Conservation (phyloP, 2,329 filamentous ascomycete species). For the Paraphoma sp. region DNA sequence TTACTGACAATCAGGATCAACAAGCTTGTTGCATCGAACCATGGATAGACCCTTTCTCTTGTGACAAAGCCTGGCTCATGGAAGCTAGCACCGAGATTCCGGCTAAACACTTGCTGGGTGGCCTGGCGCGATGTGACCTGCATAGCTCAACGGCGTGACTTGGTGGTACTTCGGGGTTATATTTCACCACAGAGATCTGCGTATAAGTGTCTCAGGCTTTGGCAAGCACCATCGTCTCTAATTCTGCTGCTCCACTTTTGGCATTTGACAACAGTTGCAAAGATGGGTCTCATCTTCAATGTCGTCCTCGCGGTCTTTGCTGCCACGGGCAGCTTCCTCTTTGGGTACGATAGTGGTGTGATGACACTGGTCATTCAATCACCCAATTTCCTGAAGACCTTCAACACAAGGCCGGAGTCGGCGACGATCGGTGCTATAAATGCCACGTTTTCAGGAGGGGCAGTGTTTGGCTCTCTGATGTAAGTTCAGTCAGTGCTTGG, state of each 20-base stretch:
- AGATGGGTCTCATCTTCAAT: slow-evolving; percentile 54
- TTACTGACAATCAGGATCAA: slow-evolving; percentile 16
- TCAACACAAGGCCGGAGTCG: slow-evolving; percentile 59
- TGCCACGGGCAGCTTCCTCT: slow-evolving; percentile 50
- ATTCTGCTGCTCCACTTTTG: background rate
- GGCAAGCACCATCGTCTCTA: background rate
- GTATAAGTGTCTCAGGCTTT: background rate
- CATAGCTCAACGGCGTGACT: slow-evolving; percentile 10
- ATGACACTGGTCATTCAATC: slow-evolving; percentile 62
- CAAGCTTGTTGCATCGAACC: slow-evolving; percentile 11
- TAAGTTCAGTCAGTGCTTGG: slow-evolving; percentile 13
- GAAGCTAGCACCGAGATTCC: slow-evolving; percentile 33
- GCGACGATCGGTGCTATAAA: slow-evolving; percentile 68
- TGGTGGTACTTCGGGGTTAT: slow-evolving; percentile 10
- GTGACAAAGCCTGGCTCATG: slow-evolving; percentile 8
- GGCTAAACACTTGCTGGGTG: slow-evolving; percentile 18
- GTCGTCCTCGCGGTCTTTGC: slow-evolving; percentile 52
- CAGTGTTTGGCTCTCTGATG: slow-evolving; percentile 62
- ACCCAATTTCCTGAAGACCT: slow-evolving; percentile 63
- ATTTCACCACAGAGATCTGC: slow-evolving; percentile 10
- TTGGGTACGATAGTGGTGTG: slow-evolving; percentile 47
- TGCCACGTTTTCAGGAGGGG: slow-evolving; percentile 67
- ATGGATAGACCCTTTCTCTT: slow-evolving; percentile 3
- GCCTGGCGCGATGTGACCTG: slow-evolving; percentile 17
- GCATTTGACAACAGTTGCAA: background rate